Conservation (phyloP, 1,284 basidiomycete genomes). For the Puccinia polysora region DNA sequence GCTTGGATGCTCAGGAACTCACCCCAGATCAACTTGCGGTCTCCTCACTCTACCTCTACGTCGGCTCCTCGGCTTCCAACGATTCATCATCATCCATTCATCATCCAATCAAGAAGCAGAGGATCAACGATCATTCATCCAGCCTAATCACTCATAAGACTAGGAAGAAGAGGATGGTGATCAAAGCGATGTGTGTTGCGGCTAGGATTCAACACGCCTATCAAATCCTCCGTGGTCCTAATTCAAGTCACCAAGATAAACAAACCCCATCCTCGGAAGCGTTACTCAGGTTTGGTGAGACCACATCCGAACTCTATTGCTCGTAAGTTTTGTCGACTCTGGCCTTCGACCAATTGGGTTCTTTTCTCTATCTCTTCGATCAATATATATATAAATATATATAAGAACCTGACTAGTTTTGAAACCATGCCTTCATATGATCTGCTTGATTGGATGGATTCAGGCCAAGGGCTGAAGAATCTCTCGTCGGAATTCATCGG, state of each 20-base stretch:
- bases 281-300: constrained; percentile 50
- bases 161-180: background rate
- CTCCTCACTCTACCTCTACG: constrained; percentile 22
- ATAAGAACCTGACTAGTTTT: too few species aligned
- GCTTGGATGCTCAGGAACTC: constrained; percentile 10
- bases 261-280: background rate
- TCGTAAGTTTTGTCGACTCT: constrained; percentile 52
- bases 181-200: constrained; percentile 34
- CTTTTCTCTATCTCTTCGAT: background rate
- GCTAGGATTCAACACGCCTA: constrained; percentile 15
- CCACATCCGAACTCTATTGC: constrained; percentile 55
- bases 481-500: constrained; percentile 56
- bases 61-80: background rate
- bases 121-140: background rate
- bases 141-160: background rate
- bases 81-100: background rate
- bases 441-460: background rate
- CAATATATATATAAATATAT: background rate
- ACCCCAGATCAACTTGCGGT: background rate
- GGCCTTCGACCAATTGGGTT: background rate
- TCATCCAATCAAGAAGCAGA: background rate
- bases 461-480: constrained; percentile 53
- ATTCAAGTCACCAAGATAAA: background rate
- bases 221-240: background rate
- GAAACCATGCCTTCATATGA: background rate